Evolutionary conservation across 176 grass and related monocot genomes (phyloP).

Genomic region (Aegilops bicornis): DNA sequence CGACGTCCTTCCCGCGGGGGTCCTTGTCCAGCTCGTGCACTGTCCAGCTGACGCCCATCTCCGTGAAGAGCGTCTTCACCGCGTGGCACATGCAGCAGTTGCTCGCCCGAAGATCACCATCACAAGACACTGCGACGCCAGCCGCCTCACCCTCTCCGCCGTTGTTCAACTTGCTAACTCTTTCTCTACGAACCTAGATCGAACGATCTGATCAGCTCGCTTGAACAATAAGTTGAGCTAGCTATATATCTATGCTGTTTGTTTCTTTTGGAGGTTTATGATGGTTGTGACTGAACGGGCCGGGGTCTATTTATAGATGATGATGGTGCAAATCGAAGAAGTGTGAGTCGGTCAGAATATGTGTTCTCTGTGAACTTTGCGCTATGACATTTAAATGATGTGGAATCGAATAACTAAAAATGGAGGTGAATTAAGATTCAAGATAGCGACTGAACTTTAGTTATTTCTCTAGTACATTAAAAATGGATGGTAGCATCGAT

Average conservation of each 20-base stretch:
- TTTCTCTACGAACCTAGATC: background rate
- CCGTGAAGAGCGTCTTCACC: no score
- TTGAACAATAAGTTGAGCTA: no score
- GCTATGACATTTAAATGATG: background rate
- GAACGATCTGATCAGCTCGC: background rate
- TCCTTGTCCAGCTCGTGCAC: conserved; percentile 64
- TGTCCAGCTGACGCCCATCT: conserved; percentile 5
- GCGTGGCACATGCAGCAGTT: conserved; percentile 82
- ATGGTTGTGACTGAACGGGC: background rate
- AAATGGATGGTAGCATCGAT: background rate
- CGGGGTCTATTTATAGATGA: conserved; percentile 30
- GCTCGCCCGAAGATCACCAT: conserved; percentile 71
- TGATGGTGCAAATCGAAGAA: background rate
- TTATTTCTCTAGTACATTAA: background rate
- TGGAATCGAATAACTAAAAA: background rate
- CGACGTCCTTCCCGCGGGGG: conserved; percentile 49
- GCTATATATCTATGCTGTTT: background rate
- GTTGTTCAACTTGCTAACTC: background rate
- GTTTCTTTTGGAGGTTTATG: conserved; percentile 1
- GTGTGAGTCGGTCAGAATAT: background rate
- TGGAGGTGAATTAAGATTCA: background rate
- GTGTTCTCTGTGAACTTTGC: background rate
- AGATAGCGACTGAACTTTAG: background rate
- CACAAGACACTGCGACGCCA: conserved; percentile 51
- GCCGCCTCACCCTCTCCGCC: conserved; percentile 47